A percentile compares a stretch with the other conserved stretches of the same genome.
Conservation (phyloP, 225 moss, liverwort and hornwort genomes). For the Physcomitrellopsis africana region DNA sequence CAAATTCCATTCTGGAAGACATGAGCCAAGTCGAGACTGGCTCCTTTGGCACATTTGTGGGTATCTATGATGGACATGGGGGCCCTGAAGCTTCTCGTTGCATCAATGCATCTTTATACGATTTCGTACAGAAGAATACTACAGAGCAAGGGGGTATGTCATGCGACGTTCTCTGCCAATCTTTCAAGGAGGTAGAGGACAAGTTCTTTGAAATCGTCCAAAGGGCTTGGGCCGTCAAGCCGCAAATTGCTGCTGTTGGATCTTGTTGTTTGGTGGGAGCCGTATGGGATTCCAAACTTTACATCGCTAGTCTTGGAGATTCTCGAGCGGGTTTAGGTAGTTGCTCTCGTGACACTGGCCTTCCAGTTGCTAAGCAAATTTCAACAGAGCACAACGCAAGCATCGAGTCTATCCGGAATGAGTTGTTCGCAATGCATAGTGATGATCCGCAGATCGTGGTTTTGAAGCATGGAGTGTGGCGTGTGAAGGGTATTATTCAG, state of each 20-base stretch:
- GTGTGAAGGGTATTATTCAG: slow-evolving; percentile 96
- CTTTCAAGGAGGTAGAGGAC: slow-evolving; percentile 86
- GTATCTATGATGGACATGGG: slow-evolving; percentile 95
- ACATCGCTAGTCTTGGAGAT: slow-evolving; percentile 89
- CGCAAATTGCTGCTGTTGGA: slow-evolving; percentile 94
- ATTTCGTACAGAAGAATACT: slow-evolving; percentile 46
- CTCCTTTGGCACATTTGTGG: slow-evolving; percentile 85
- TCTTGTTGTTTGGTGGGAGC: slow-evolving; percentile 90
- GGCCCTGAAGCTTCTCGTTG: slow-evolving; percentile 96
- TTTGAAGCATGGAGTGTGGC: slow-evolving; percentile 96
- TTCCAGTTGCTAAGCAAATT: slow-evolving; percentile 62
- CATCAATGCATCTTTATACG: slow-evolving; percentile 76
- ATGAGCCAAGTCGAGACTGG: slow-evolving; percentile 89
- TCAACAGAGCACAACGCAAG: slow-evolving; percentile 97
- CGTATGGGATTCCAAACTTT: slow-evolving; percentile 78
- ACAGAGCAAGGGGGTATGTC: slow-evolving; percentile 78
- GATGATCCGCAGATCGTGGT: slow-evolving; percentile 96
- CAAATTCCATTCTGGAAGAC: slow-evolving; percentile 91
- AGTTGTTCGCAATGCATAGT: slow-evolving; percentile 75
- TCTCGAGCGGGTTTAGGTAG: slow-evolving; percentile 94
- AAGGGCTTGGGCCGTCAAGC: slow-evolving; percentile 73
- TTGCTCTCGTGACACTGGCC: slow-evolving; percentile 53
- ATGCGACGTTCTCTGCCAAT: slow-evolving; percentile 64
- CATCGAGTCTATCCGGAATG: slow-evolving; percentile 78
- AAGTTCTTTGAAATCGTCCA: slow-evolving; percentile 68